A percentile compares a stretch with the other conserved stretches of the same genome.
phyloP scores from a whole-genome alignment of 1,284 basidiomycete species.

The Irpex rosettiformis region DNA sequence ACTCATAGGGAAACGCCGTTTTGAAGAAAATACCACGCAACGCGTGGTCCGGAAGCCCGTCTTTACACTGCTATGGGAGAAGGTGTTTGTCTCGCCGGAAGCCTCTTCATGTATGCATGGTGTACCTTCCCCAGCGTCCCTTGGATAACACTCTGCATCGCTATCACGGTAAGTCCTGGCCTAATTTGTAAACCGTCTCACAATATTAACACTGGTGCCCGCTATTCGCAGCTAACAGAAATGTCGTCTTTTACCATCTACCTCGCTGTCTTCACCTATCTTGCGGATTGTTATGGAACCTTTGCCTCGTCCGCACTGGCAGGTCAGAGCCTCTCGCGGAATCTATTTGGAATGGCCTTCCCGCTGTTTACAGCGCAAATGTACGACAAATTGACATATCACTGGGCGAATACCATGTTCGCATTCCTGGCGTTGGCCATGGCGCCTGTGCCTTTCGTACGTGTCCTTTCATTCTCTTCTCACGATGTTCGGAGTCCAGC shows the following conservation, averaged over 20 bases:
- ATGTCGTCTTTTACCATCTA: conserved; percentile 61
- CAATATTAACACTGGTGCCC: not conserved
- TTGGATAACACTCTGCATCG: conserved; percentile 58
- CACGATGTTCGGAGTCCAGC: too few species aligned
- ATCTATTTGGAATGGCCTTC: conserved; percentile 55
- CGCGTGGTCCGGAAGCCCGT: conserved; percentile 69
- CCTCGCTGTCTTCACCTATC: conserved; percentile 64
- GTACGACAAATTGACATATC: conserved; percentile 56
- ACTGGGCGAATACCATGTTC: conserved; percentile 72
- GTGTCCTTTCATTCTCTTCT: too few species aligned
- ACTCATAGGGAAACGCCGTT: not conserved
- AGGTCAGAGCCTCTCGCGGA: conserved; percentile 70
- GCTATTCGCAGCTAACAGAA: conserved; percentile 32
- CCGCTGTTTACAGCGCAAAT: conserved; percentile 65
- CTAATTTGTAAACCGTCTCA: not conserved
- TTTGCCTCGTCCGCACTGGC: conserved; percentile 79
- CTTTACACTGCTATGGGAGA: conserved; percentile 66
- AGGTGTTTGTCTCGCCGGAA: conserved; percentile 56
- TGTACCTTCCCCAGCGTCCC: conserved; percentile 47
- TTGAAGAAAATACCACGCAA: conserved; percentile 50
- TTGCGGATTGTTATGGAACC: conserved; percentile 72
- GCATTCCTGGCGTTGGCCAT: conserved; percentile 57
- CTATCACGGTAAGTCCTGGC: conserved; percentile 40
- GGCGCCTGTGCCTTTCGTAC: conserved; percentile 65
- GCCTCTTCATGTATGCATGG: conserved; percentile 69